Conservation (phyloP, 2,329 filamentous ascomycete species). For the Nemania diffusa region DNA sequence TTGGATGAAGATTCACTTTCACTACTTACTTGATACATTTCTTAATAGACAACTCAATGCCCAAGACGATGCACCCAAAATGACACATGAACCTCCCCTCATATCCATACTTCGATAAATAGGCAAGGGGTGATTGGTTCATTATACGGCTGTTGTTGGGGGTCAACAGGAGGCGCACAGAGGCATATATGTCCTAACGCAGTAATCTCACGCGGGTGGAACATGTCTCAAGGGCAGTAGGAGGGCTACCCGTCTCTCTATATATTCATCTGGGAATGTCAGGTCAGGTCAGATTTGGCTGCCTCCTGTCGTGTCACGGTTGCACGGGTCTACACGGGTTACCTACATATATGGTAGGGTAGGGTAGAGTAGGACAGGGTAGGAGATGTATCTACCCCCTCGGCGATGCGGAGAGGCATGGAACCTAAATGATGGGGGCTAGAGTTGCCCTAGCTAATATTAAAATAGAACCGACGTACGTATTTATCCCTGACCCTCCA, state of each 20-base stretch:
- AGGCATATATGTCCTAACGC: slow-evolving; percentile 2
- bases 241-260: not conserved
- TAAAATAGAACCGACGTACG: slow-evolving; percentile 3
- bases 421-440: not conserved
- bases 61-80: not conserved
- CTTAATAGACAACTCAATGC: too few species aligned
- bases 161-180: slow-evolving; percentile 9
- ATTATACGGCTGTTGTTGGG: slow-evolving; percentile 4
- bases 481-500: not conserved
- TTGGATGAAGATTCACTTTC: too few species aligned
- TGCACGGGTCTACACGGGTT: too few species aligned
- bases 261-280: not conserved
- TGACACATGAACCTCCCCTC: not conserved
- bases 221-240: slow-evolving; percentile 11
- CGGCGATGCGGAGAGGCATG: not conserved
- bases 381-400: slow-evolving; percentile 9
- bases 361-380: not conserved
- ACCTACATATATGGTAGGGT: too few species aligned
- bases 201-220: slow-evolving; percentile 20
- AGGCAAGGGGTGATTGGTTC: slow-evolving; percentile 10
- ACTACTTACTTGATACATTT: too few species aligned
- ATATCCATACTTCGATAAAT: too few species aligned
- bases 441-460: not conserved
- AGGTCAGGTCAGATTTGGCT: slow-evolving; percentile 8
- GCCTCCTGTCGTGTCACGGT: slow-evolving; percentile 24